Evolutionary conservation across 2,329 filamentous ascomycete species (phyloP), one percentile per base, ranked within the genome.

Genomic region (Colletotrichum limetticola): DNA sequence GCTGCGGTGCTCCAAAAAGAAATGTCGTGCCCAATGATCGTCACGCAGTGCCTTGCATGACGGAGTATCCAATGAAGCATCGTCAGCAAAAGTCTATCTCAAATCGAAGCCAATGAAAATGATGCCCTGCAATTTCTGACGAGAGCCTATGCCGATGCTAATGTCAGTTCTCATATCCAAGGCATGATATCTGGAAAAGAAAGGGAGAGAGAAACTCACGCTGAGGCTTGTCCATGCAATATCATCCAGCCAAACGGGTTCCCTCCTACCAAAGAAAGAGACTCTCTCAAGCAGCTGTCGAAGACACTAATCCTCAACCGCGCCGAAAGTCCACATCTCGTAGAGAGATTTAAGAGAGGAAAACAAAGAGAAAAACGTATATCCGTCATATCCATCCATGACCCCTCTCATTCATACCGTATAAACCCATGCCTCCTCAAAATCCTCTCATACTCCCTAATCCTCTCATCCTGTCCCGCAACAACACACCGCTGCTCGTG

Each of bases 381-480:
- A 3, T 11, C 35, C 19, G 26, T 59, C 19, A 19, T 8, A 7
- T 28, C 65, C 4, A 30, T 4, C 7, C 52, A 35, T 12, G 11
- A 5, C 30, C 7, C 52, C 28, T n/a, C n/a, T 70, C 70, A 72
- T n/a, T 71, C 46, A 49, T 37, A 71, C 7, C 66, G 19, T 4
- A 64, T 7, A 49, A 66, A 71, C 3, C 77, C 77, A 56, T 79
- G 74, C 11, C 75, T 75, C 22, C 74, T 74, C 49, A 79, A 46
- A 16, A 79, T 62, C 2, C 75, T 74, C 59, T 78, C 76, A 30
- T 78, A 79, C 14, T 70, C 52, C 14, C 68, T 58, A 22, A 79
- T 62, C 16, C 74, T 66, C 59, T 74, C 75, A 19, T 57, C 55
- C 61, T 74, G 75, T 26, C 74, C 65, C 28, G 59, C 64, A 1